phyloP scores from a whole-genome alignment of 139 green algal species.

The Parachlorella kessleri region DNA sequence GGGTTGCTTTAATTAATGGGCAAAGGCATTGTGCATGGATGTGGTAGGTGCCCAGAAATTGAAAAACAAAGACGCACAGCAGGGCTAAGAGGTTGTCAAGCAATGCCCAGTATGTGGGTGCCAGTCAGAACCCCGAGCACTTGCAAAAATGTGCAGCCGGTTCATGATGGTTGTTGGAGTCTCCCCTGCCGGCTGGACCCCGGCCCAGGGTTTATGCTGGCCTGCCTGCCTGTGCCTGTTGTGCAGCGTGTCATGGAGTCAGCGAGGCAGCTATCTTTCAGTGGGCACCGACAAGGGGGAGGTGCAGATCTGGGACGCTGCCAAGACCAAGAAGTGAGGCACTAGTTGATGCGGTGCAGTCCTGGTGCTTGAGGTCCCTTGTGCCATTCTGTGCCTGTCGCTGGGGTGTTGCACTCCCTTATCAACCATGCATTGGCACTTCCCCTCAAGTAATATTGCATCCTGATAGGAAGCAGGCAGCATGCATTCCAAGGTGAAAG shows the following conservation, averaged over 20 bases:
- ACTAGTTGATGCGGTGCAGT: too few species aligned
- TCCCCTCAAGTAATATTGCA: too few species aligned
- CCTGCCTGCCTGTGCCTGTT: constrained; percentile 60
- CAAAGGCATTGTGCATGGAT: not conserved
- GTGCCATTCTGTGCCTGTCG: too few species aligned
- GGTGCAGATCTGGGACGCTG: constrained; percentile 86
- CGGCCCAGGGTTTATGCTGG: not conserved
- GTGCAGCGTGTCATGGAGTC: constrained; percentile 90
- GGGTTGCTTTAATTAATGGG: not conserved
- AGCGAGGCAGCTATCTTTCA: constrained; percentile 86
- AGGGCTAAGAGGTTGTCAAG: not conserved
- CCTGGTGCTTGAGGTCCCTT: too few species aligned
- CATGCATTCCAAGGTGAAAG: too few species aligned
- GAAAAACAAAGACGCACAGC: not conserved
- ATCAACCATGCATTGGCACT: too few species aligned
- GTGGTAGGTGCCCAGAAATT: not conserved
- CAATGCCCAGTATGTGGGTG: not conserved
- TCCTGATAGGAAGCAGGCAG: too few species aligned
- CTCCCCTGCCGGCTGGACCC: not conserved
- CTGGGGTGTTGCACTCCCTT: too few species aligned
- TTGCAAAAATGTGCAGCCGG: too few species aligned
- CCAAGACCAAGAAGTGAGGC: constrained; percentile 60
- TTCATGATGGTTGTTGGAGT: not conserved
- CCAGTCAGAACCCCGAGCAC: not conserved
- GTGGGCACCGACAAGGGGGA: constrained; percentile 87